Conservation (phyloP, 768 basidiomycete species). For the Kwoniella pini region DNA sequence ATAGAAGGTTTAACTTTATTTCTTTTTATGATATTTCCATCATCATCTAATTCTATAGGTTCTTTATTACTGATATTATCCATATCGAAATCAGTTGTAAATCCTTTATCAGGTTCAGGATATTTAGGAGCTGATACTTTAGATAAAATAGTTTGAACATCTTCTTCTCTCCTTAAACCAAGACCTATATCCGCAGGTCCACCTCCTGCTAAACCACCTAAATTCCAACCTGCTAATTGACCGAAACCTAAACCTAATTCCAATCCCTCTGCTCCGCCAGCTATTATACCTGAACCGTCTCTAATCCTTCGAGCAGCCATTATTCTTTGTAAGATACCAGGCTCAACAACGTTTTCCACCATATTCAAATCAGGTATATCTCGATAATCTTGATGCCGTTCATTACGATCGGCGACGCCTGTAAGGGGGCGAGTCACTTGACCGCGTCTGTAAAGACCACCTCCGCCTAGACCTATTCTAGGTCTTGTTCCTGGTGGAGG, state of each 20-base stretch:
- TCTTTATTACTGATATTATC: conserved; percentile 14
- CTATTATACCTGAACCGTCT: too few species aligned
- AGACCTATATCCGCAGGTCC: neutral
- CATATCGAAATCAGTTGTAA: conserved; percentile 41
- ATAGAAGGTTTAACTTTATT: conserved; percentile 21
- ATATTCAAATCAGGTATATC: too few species aligned
- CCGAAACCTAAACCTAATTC: too few species aligned
- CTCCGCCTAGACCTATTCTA: conserved; percentile 36
- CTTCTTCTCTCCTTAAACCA: conserved; percentile 12
- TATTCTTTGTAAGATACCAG: too few species aligned
- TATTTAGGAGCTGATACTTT: conserved; percentile 16
- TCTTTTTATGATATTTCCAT: conserved; percentile 31
- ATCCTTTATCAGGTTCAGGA: conserved; percentile 19
- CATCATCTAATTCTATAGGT: conserved; percentile 46
- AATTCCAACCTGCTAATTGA: too few species aligned
- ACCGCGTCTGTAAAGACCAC: conserved; percentile 20
- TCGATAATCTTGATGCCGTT: too few species aligned
- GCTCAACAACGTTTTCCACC: too few species aligned
- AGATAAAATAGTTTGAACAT: conserved; percentile 31
- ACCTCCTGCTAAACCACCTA: too few species aligned
- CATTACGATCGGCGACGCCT: neutral
- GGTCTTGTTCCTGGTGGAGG: neutral
- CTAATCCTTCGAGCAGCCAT: too few species aligned
- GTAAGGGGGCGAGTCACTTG: neutral
- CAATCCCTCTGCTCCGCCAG: too few species aligned